Base-by-base conservation (phyloP, 2,329 filamentous ascomycete genomes). In the Microcyclosporella mali region DNA sequence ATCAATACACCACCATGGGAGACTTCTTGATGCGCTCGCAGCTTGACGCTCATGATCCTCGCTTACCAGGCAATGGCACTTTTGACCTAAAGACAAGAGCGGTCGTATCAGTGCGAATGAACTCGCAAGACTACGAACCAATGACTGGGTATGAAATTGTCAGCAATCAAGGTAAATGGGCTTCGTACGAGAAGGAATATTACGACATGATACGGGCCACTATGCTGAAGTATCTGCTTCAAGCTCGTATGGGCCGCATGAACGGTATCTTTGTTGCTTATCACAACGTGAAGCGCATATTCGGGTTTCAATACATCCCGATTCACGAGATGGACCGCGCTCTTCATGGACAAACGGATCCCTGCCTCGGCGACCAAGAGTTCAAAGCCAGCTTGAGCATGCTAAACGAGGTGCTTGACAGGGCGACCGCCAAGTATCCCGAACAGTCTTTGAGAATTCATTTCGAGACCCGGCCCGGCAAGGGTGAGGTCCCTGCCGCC, bases 201-300 rank as follows among this genome's bases (percentile, higher is more conserved):
- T 94, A 84, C 63, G 92, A 98, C 65, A 94, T 98, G 88, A 90
- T 94, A 46, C 79, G 94, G 40, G 79, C 89, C 1, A 92, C 90
- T 0, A 90, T 98, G 68, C 71, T 98, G 42, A 98, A 98, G 61
- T 98, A 98, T 65, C 95, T 89, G 8, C 73, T 98, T 21, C 92
- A 98, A 66, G 94, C 90, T 19, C 85, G 92, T 33, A 94, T 98
- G 79, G 92, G 94, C 14, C 82, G 89, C 37, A 98, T 98, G 94
- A 90, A 98, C 61, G 92, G 92, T 41, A 95, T 97, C 37, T 98
- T 97, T 60, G 85, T 97, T 16, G 92, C 92, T 2, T 98, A 82
- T 62, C 92, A 98, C 70, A 98, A 98, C 62, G 86, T 88, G 2
- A 77, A 89, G 65, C 84, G 89, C 42, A 94, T 98, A 37, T 98